Evolutionary conservation across 2,329 filamentous ascomycete genomes (phyloP).

Genomic region (Trichoderma polysporum): DNA sequence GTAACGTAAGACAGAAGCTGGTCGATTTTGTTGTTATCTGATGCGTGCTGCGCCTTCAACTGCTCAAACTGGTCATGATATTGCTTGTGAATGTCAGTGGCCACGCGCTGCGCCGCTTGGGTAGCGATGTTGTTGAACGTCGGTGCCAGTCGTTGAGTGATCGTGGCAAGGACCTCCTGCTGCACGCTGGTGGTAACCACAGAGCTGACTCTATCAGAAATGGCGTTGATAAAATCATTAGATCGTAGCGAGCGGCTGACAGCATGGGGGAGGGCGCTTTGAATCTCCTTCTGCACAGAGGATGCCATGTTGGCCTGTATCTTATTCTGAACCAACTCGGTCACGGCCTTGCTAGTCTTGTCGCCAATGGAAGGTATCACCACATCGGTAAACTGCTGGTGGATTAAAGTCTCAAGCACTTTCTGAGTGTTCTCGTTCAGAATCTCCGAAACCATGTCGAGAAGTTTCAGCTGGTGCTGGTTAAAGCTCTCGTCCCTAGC

Average conservation of each 20-base stretch:
- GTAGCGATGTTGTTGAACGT: conserved; percentile 64
- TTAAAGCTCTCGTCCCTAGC: conserved; percentile 53
- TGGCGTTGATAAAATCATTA: conserved; percentile 67
- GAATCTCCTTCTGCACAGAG: conserved; percentile 70
- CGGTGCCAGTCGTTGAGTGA: conserved; percentile 65
- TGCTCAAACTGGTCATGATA: conserved; percentile 52
- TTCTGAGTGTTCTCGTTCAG: conserved; percentile 65
- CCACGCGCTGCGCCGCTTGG: conserved; percentile 66
- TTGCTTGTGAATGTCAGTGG: conserved; percentile 66
- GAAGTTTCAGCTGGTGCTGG: conserved; percentile 52
- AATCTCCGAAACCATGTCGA: conserved; percentile 59
- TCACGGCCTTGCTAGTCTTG: conserved; percentile 65
- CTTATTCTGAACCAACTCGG: conserved; percentile 68
- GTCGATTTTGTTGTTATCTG: conserved; percentile 65
- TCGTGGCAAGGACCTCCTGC: conserved; percentile 60
- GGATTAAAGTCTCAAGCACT: conserved; percentile 74
- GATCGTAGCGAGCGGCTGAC: conserved; percentile 58
- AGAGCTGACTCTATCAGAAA: conserved; percentile 67
- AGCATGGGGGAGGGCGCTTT: conserved; percentile 67
- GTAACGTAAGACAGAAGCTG: conserved; percentile 67
- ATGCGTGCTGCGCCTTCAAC: conserved; percentile 50
- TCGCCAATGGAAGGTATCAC: conserved; percentile 74
- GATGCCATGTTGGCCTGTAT: conserved; percentile 66
- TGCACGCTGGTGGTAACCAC: conserved; percentile 69
- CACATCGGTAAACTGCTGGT: conserved; percentile 69